Evolutionary conservation across 768 basidiomycete species (phyloP), one percentile per base, ranked within the genome.

Genomic region (Hirschioporus abietinus): DNA sequence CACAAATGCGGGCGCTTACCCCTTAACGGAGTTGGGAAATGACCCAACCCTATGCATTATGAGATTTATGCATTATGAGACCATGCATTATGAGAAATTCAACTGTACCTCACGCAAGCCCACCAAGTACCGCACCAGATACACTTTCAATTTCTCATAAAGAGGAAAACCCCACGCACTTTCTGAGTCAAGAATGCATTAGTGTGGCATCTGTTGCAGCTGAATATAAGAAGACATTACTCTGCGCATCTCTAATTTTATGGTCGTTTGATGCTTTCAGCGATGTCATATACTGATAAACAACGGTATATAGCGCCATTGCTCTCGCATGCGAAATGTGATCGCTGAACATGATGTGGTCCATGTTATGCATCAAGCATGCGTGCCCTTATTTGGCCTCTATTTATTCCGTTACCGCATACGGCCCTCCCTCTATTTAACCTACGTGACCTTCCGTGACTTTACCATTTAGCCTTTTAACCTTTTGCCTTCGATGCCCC

Each of bases 281-380:
- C 34, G 91, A 91, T 27, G 93, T 98, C 75, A 96, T 99, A 76
- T 96, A 99, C 80, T 99, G 98, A 83, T 99, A 99, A 9, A 93
- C 91, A 64, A 95, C 93, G 27, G 95, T 96, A 78, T 98, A 94
- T 68, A 88, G 81, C 68, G 76, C 84, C 93, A 91, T 94, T 75
- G 93, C 93, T 83, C 87, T 93, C 67, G 91, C 90, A 78, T 92
- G 93, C 24, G 93, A 93, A 64, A 95, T 90, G 73, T 93, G 91
- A 23, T 93, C 82, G 77, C 92, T 91, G 71, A 90, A 92, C 92
- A 95, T 93, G 75, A 95, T 94, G 73, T 94, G 92, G 78, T 95
- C 92, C n/a, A n/a, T n/a, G n/a, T n/a, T n/a, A n/a, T n/a, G n/a
- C n/a, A n/a, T n/a, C n/a, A n/a, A n/a, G n/a, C n/a, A n/a, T n/a